phyloP scores from a whole-genome alignment of 2,329 filamentous ascomycete genomes.

The Aspergillus clavatus region DNA sequence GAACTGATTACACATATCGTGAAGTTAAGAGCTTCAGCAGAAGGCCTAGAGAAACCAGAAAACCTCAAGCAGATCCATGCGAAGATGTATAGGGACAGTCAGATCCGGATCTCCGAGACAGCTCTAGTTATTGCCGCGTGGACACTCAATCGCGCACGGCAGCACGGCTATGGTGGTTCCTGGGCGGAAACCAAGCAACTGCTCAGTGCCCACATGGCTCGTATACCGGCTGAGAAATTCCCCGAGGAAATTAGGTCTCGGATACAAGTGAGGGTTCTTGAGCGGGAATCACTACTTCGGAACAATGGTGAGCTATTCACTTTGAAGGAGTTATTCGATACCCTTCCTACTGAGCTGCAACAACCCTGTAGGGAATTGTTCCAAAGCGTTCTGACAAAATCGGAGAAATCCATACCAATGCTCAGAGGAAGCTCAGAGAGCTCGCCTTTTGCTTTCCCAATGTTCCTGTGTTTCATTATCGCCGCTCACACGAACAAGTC shows the following conservation, averaged over 20 bases:
- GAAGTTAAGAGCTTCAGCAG: conserved; percentile 28
- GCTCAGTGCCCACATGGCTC: conserved; percentile 27
- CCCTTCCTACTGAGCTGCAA: conserved; percentile 28
- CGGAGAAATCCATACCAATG: conserved; percentile 16
- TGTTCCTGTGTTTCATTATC: conserved; percentile 33
- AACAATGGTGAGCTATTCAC: conserved; percentile 35
- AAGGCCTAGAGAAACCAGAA: conserved; percentile 25
- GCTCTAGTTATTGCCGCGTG: conserved; percentile 39
- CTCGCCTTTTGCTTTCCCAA: conserved; percentile 25
- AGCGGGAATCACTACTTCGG: conserved; percentile 29
- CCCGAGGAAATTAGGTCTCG: conserved; percentile 24
- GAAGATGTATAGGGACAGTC: conserved; percentile 40
- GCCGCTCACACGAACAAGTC: conserved; percentile 19
- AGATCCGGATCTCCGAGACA: conserved; percentile 36
- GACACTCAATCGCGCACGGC: conserved; percentile 33
- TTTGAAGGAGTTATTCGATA: conserved; percentile 25
- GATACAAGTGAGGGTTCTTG: conserved; percentile 29
- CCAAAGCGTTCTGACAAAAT: conserved; percentile 16
- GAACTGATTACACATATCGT: conserved; percentile 39
- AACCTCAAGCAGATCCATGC: conserved; percentile 40
- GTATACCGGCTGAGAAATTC: conserved; percentile 28
- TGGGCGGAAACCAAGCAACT: conserved; percentile 26
- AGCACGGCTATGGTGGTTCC: conserved; percentile 18
- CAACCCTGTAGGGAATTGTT: conserved; percentile 21
- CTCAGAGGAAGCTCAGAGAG: conserved; percentile 18